phyloP scores from a whole-genome alignment of 257 asterid genomes.

The Solanum medicagineum region DNA sequence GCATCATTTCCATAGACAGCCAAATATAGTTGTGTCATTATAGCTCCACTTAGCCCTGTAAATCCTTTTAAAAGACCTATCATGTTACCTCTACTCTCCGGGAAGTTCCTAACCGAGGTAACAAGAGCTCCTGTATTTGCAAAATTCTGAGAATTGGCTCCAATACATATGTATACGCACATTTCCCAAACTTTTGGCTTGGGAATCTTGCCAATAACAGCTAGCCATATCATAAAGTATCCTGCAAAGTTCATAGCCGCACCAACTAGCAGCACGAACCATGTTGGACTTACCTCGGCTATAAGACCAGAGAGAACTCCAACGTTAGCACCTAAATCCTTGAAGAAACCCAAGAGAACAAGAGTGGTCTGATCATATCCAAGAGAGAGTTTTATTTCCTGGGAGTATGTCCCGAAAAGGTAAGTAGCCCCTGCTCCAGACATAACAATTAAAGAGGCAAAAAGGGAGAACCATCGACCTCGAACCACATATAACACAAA shows the following conservation, averaged over 20 bases:
- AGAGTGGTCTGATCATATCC: slow-evolving; percentile 29
- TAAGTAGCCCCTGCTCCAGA: slow-evolving; percentile 24
- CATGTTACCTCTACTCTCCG: slow-evolving; percentile 25
- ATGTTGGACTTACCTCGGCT: slow-evolving; percentile 21
- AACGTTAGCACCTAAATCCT: slow-evolving; percentile 21
- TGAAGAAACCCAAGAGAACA: slow-evolving; percentile 12
- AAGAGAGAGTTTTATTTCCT: slow-evolving; percentile 12
- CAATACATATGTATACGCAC: slow-evolving; percentile 23
- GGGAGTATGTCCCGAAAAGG: slow-evolving; percentile 23
- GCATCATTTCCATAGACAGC: slow-evolving; percentile 28
- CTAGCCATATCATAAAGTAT: slow-evolving; percentile 28
- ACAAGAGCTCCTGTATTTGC: slow-evolving; percentile 28
- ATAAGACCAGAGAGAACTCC: slow-evolving; percentile 23
- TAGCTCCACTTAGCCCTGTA: slow-evolving; percentile 29
- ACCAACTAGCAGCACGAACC: slow-evolving; percentile 23
- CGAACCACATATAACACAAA: slow-evolving; percentile 8
- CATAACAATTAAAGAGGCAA: slow-evolving; percentile 21
- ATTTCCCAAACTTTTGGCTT: slow-evolving; percentile 21
- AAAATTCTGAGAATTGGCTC: slow-evolving; percentile 27
- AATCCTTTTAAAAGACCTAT: slow-evolving; percentile 30
- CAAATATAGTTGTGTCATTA: slow-evolving; percentile 22
- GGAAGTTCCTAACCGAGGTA: slow-evolving; percentile 24
- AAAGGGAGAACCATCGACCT: slow-evolving; percentile 26
- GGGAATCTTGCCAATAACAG: slow-evolving; percentile 5
- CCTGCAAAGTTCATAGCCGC: slow-evolving; percentile 16